These are phyloP conservation scores for Psilocybe azurescens DNA, from an alignment of 768 basidiomycete genomes.

Conservation along the genomic window DNA sequence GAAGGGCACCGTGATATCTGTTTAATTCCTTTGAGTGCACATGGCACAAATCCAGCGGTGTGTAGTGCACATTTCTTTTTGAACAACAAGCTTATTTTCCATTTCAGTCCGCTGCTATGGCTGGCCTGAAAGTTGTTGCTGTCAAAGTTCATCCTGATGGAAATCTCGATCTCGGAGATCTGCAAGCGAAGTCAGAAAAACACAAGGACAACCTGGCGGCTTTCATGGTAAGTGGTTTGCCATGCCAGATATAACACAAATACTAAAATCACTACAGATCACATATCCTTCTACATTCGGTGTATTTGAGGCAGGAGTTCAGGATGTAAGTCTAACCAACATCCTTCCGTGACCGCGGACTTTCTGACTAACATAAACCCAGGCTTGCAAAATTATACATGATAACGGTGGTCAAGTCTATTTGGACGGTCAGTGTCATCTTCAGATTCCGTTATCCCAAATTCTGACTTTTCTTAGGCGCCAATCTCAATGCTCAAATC, in stretches of 20 bases:
- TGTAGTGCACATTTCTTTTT: constrained; percentile 32
- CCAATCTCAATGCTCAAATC: constrained; percentile 94
- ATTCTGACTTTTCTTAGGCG: constrained; percentile 46
- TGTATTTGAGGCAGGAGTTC: constrained; percentile 93
- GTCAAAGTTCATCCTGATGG: constrained; percentile 90
- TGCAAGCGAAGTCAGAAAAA: constrained; percentile 85
- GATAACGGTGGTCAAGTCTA: constrained; percentile 97
- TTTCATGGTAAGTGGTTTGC: constrained; percentile 74
- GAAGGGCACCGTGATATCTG: constrained; percentile 89
- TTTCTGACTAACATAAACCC: constrained; percentile 5
- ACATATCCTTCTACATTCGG: constrained; percentile 98
- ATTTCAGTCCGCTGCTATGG: constrained; percentile 90
- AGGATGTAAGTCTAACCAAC: constrained; percentile 51
- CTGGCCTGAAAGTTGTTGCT: constrained; percentile 95
- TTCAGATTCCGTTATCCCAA: background rate
- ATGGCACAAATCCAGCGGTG: constrained; percentile 98
- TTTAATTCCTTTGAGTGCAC: constrained; percentile 93
- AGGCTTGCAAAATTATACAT: constrained; percentile 95
- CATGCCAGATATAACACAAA: background rate
- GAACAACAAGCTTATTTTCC: background rate
- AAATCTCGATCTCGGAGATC: constrained; percentile 86
- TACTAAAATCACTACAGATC: constrained; percentile 55
- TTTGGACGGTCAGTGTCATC: constrained; percentile 69
- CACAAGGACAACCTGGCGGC: constrained; percentile 93
- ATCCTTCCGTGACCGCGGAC: background rate